phyloP scores from a whole-genome alignment of 768 basidiomycete species.

The Lactifluus echinatus region DNA sequence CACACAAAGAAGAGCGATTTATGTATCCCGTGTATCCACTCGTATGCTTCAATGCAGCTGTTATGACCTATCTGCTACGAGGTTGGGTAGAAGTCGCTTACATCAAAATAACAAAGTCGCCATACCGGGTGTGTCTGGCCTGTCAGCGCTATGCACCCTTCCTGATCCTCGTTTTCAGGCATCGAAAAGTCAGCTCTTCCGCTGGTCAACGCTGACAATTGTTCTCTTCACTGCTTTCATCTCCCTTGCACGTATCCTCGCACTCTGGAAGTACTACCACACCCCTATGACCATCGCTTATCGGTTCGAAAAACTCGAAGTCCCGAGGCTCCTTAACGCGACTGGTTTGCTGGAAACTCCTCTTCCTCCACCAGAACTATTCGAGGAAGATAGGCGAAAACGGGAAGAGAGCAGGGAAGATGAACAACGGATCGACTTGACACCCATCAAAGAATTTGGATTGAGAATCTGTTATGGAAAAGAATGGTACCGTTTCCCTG shows the following conservation, averaged over 20 bases:
- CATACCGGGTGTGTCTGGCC: constrained; percentile 59
- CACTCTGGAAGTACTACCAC: constrained; percentile 84
- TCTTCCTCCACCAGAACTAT: constrained; percentile 37
- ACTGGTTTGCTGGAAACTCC: constrained; percentile 53
- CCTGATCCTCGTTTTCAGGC: constrained; percentile 42
- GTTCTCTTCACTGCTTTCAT: constrained; percentile 57
- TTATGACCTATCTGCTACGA: constrained; percentile 74
- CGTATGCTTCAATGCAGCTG: constrained; percentile 89
- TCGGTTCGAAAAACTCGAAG: constrained; percentile 66
- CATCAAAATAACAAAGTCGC: constrained; percentile 69
- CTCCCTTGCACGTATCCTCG: constrained; percentile 73
- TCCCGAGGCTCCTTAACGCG: constrained; percentile 72
- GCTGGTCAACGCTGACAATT: constrained; percentile 62
- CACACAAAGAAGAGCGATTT: constrained; percentile 99
- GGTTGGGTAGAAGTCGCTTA: constrained; percentile 80
- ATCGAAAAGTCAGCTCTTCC: constrained; percentile 66
- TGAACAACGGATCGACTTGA: constrained; percentile 49
- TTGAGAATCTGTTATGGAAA: constrained; percentile 81
- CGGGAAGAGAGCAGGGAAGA: constrained; percentile 31
- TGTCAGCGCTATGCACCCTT: background rate
- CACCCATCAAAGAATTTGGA: constrained; percentile 58
- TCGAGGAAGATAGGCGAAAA: constrained; percentile 24
- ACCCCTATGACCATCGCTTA: constrained; percentile 68
- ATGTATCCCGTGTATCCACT: constrained; percentile 92
- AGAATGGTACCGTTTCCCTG: constrained; percentile 95